Percentiles rank a stretch among this genome's conserved stretches.
Conservation (phyloP, 2,329 filamentous ascomycete species). For the Macrophomina tecta region DNA sequence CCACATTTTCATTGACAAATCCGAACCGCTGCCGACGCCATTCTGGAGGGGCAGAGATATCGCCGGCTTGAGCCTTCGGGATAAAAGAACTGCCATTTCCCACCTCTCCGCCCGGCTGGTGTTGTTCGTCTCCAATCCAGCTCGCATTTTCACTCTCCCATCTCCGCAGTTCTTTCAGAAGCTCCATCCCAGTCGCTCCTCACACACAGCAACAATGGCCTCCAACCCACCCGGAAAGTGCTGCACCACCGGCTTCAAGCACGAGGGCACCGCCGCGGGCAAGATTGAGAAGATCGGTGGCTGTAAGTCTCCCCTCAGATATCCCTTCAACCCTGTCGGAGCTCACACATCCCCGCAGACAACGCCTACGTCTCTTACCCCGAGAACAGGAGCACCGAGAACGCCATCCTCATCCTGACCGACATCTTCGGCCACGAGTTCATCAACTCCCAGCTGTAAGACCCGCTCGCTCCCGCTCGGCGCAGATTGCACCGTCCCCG, state of each 20-base stretch:
- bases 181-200: background rate
- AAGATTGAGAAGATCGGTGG: constrained; percentile 55
- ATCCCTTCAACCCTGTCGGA: too few relatives aligned
- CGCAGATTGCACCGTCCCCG: background rate
- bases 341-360: constrained; percentile 45
- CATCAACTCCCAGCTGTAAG: constrained; percentile 54
- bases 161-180: background rate
- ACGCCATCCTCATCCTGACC: constrained; percentile 62
- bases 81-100: background rate
- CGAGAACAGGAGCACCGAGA: constrained; percentile 57
- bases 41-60: background rate
- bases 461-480: background rate
- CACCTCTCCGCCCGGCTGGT: background rate
- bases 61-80: background rate
- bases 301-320: constrained; percentile 41
- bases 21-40: constrained; percentile 10
- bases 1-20: constrained; percentile 4
- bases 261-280: constrained; percentile 57
- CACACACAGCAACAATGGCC: constrained; percentile 47
- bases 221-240: constrained; percentile 57
- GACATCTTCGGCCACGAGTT: constrained; percentile 65
- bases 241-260: constrained; percentile 58
- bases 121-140: background rate
- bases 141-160: background rate
- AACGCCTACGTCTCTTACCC: constrained; percentile 63